Evolutionary conservation across 2,329 filamentous ascomycete species (phyloP), one percentile per base, ranked within the genome.

Genomic region (Talaromyces albobiverticillius): DNA sequence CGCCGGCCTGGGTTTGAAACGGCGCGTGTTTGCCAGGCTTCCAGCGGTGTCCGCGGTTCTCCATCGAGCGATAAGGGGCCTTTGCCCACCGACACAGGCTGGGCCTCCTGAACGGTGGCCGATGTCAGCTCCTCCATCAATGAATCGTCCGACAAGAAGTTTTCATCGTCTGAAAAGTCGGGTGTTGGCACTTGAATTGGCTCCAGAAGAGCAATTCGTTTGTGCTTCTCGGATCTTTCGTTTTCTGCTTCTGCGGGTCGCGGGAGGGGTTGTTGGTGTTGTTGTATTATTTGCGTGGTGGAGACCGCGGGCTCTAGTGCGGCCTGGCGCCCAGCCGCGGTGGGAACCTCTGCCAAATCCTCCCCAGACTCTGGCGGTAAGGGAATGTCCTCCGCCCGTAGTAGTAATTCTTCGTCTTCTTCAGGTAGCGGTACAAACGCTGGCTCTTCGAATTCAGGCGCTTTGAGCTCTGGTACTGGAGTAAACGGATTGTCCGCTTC

Each of bases 91-190:
- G 82, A 81, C 59, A 95, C 83, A 2, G 89, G 87, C 66, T 86
- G 87, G n/a, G 90, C 90, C 73, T 96, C 84, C 66, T 94, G 82
- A 16, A 95, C 76, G 2, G 87, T 91, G 25, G 90, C 91, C 53
- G 84, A 88, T 62, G 90, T 88, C 53, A 95, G 75, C 71, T 95
- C 91, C 54, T 95, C 88, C 82, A 95, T 88, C 58, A 92, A 82
- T 14, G 84, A 87, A 65, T 94, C 89, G 67, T 93, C 89, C 18
- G 72, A 74, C 26, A 73, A 64, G 36, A 74, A 63, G 45, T 71
- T 69, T 46, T 74, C 72, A 59, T 75, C 71, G 61, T 75, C 72
- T 23, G 71, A 72, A 46, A 71, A 70, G 23, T 74, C 71, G 16
- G 61, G 65, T 13, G 66, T 67, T 3, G 66, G 66, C 14, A 72